Evolutionary conservation across 257 asterid genomes (phyloP), one percentile per base, ranked within the genome.

Genomic region (Hygrophila difformis): DNA sequence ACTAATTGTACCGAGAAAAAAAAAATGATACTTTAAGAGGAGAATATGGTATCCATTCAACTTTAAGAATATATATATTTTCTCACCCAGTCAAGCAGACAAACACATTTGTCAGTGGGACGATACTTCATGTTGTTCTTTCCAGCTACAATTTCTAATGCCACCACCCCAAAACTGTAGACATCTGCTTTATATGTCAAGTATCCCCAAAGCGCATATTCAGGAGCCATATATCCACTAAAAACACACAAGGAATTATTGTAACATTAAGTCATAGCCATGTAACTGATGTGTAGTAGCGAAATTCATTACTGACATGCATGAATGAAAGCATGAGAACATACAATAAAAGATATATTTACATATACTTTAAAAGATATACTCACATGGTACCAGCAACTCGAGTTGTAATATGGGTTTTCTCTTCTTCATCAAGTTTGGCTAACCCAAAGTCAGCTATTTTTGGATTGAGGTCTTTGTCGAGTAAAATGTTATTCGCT

Each of bases 141-240:
- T 38, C 84, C 84, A 44, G 71, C 43, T 18, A 76, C 52, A 21
- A 72, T 63, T 60, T 76, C 84, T 39, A 72, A 26, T 19, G 65
- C 53, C 34, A 76, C 80, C 18, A 76, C 63, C 33, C 84, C 84
- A 2, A 59, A 76, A 64, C 84, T 72, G 72, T 76, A 72, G 5
- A 76, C 84, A 19, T 76, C 84, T 31, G 84, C 84, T 69, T 76
- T 76, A 63, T 73, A 74, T 1, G 84, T 76, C 50, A 72, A 48
- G 61, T 76, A 60, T 33, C 84, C 84, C 2, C 80, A 62, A 79
- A 76, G 69, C 1, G 84, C 84, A 55, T 76, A 76, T 64, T 76
- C 84, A 8, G 80, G 80, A 5, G 80, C 75, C 80, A 73, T 73
- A 15, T 73, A 73, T 35, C 80, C 80, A 26, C 80, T 73, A 57